phyloP scores from a whole-genome alignment of 2,329 filamentous ascomycete genomes.

The Paraphaeosphaeria sporulosa region DNA sequence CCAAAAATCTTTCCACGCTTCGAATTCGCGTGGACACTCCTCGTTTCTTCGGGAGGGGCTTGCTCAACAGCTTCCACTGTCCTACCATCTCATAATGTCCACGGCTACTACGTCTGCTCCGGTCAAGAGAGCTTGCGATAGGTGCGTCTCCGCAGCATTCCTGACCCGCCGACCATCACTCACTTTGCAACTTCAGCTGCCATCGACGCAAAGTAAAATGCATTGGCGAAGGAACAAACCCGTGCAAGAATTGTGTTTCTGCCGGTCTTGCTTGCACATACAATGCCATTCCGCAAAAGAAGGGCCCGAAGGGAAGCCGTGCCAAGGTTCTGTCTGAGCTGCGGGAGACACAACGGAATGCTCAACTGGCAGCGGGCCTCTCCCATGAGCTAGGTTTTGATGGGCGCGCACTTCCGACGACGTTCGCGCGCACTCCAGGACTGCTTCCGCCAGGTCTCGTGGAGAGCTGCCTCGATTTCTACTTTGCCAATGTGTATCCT shows the following conservation, averaged over 20 bases:
- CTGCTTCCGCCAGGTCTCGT: constrained; percentile 60
- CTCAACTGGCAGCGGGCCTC: constrained; percentile 53
- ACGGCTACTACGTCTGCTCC: constrained; percentile 44
- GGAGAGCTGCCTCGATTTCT: constrained; percentile 65
- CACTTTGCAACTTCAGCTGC: constrained; percentile 42
- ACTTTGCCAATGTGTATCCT: constrained; percentile 69
- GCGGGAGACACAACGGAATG: constrained; percentile 59
- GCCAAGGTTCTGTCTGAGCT: constrained; percentile 70
- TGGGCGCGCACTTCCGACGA: constrained; percentile 51
- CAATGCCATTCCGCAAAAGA: constrained; percentile 70
- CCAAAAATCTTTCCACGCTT: constrained; percentile 35
- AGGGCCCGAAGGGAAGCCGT: constrained; percentile 68
- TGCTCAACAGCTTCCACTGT: constrained; percentile 30
- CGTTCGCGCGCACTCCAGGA: constrained; percentile 56
- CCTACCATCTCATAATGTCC: constrained; percentile 36
- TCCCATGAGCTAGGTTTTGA: constrained; percentile 50
- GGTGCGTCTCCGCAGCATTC: constrained; percentile 37
- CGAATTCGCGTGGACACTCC: constrained; percentile 35
- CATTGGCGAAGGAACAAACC: constrained; percentile 58
- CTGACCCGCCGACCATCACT: constrained; percentile 20
- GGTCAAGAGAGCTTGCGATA: constrained; percentile 53
- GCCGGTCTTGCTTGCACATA: constrained; percentile 69
- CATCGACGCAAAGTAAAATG: constrained; percentile 61
- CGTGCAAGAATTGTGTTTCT: constrained; percentile 68
- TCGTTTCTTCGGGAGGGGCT: constrained; percentile 33